Conservation (phyloP, 2,329 filamentous ascomycete species). For the Talaromyces piceae region DNA sequence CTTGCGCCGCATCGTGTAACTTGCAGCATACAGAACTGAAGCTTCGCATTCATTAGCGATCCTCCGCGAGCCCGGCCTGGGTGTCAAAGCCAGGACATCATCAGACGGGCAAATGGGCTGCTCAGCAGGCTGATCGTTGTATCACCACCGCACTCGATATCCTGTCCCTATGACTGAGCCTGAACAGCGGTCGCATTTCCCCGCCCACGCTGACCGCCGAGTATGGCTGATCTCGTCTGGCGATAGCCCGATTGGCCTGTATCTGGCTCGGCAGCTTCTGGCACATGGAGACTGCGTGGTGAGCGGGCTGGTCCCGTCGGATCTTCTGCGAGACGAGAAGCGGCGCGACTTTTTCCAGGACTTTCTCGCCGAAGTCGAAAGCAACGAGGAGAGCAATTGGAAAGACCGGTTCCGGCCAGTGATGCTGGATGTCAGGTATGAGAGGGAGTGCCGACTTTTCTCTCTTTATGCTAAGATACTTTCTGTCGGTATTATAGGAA, state of each 20-base stretch:
- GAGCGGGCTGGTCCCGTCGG: slow-evolving; percentile 69
- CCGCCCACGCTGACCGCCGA: slow-evolving; percentile 60
- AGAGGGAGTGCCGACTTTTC: neutral
- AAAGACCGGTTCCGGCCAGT: slow-evolving; percentile 63
- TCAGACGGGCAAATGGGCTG: slow-evolving; percentile 14
- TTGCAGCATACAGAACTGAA: neutral
- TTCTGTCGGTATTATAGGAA: slow-evolving; percentile 32
- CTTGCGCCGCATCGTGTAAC: too few species aligned
- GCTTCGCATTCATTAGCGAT: neutral
- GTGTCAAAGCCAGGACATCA: neutral
- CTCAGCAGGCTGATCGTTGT: slow-evolving; percentile 15
- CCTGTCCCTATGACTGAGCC: slow-evolving; percentile 26
- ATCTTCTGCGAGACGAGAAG: slow-evolving; percentile 65
- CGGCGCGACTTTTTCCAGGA: slow-evolving; percentile 72
- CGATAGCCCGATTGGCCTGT: slow-evolving; percentile 75
- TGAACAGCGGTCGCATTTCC: slow-evolving; percentile 43
- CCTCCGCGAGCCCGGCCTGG: neutral
- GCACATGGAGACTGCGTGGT: slow-evolving; percentile 89
- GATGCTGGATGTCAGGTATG: slow-evolving; percentile 50
- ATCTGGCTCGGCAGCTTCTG: slow-evolving; percentile 71
- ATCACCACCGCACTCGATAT: too few species aligned
- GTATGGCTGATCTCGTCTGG: slow-evolving; percentile 91
- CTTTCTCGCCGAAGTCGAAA: slow-evolving; percentile 57
- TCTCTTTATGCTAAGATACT: neutral
- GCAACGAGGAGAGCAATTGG: slow-evolving; percentile 67